Conservation (phyloP, 768 basidiomycete genomes). For the Pluteus cervinus region DNA sequence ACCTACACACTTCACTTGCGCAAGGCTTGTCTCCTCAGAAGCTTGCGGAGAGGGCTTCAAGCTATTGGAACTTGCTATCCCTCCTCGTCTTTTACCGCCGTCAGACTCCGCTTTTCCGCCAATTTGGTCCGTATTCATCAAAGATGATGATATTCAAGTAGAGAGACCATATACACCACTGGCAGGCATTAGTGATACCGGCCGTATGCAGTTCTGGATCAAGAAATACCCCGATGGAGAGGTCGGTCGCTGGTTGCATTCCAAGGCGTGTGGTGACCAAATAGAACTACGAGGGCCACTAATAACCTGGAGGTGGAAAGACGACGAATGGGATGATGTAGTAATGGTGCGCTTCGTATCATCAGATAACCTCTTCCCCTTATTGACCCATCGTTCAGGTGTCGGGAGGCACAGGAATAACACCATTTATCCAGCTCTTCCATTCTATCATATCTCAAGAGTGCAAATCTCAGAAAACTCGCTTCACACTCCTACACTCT, state of each 20-base stretch:
- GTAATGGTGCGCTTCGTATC: constrained; percentile 52
- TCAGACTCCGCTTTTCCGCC: constrained; percentile 23
- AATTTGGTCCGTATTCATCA: constrained; percentile 76
- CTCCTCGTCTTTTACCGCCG: constrained; percentile 33
- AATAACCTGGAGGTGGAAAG: constrained; percentile 56
- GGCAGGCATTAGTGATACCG: constrained; percentile 59
- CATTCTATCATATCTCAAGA: constrained; percentile 44
- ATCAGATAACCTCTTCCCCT: background rate
- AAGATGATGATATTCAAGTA: constrained; percentile 85
- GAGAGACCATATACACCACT: constrained; percentile 84
- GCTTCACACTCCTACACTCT: constrained; percentile 69
- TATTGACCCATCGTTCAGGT: constrained; percentile 56
- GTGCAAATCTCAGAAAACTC: constrained; percentile 34
- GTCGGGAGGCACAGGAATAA: constrained; percentile 84
- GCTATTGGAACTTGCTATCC: constrained; percentile 55
- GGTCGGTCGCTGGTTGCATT: constrained; percentile 78
- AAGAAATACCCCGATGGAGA: constrained; percentile 76
- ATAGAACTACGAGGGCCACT: constrained; percentile 77
- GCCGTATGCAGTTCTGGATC: constrained; percentile 73
- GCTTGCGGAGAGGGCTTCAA: constrained; percentile 53
- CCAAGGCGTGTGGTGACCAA: constrained; percentile 56
- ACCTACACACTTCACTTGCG: constrained; percentile 52
- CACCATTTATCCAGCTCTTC: constrained; percentile 79
- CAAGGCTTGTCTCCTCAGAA: constrained; percentile 49
- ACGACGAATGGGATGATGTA: constrained; percentile 66